Base-by-base conservation (phyloP, 495 filamentous ascomycete genomes). In the Chaetomidium leptoderma region DNA sequence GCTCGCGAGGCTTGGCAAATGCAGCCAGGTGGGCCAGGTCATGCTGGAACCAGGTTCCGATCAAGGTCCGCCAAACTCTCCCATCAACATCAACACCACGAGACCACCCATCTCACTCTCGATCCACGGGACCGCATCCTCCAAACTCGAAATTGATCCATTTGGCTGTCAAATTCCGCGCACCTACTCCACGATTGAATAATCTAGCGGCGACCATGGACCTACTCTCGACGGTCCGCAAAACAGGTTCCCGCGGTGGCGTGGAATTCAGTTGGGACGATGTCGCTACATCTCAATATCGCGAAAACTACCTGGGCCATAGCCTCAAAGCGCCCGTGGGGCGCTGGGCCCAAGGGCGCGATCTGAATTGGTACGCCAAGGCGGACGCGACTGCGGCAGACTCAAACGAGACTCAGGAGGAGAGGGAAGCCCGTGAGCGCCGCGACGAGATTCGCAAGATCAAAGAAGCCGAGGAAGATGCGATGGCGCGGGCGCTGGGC, bases 221-320 rank as follows among this genome's bases (percentile, higher is more conserved):
- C 81, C 84, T 98, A 51, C 83, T 98, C 49, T 90, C 92, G 29
- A 85, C 89, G 21, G 84, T 98, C 48, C 88, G 92, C 61, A 97
- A 98, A 76, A 85, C 90, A 70, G 92, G 92, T 60, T 96, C 90
- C 52, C 89, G 93, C 63, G 93, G 93, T 64, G 93, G 93, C 66
- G 86, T 83, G 74, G 89, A 95, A 70, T 97, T 98, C 81, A 90
- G 85, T 75, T 97, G 93, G 93, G 87, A 92, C 60, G 90, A 96
- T 65, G 93, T 98, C 67, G 86, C 92, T 64, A 82, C 80, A 49
- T 92, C 90, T 37, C 72, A 80, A 39, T 91, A 97, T 64, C 90
- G 93, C 63, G 92, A 98, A 69, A 97, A 98, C 72, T 98, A 98
- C 71, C 86, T 98, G 0, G 93, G 95, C 40, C 93, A 98, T 71